A percentile compares a stretch with the other conserved stretches of the same genome.
phyloP scores from a whole-genome alignment of 2,329 filamentous ascomycete genomes.

The Amylocarpus encephaloides region DNA sequence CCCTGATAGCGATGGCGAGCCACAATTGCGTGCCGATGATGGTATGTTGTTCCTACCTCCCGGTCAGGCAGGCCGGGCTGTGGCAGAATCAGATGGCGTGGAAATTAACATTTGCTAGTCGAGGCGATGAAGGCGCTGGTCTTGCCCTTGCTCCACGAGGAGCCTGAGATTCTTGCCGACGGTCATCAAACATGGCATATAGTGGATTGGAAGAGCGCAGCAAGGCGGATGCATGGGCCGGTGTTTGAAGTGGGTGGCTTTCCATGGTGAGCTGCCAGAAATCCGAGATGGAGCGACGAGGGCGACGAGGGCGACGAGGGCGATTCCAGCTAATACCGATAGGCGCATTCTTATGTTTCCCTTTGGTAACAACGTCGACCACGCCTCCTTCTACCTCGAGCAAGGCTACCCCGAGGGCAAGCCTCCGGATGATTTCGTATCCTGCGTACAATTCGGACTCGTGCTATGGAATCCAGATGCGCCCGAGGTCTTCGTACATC shows the following conservation, averaged over 20 bases:
- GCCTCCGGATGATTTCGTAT: slow-evolving; percentile 89
- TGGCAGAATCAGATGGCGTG: background rate
- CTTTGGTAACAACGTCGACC: slow-evolving; percentile 88
- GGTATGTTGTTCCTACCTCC: slow-evolving; percentile 26
- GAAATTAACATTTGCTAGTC: slow-evolving; percentile 41
- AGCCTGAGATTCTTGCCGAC: slow-evolving; percentile 75
- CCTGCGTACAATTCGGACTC: slow-evolving; percentile 90
- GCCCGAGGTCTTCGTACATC: slow-evolving; percentile 74
- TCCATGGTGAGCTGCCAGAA: slow-evolving; percentile 60
- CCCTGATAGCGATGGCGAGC: slow-evolving; percentile 30
- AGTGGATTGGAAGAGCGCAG: slow-evolving; percentile 68
- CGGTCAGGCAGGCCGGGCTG: background rate
- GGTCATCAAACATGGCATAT: slow-evolving; percentile 79
- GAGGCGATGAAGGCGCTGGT: slow-evolving; percentile 81
- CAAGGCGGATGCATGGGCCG: slow-evolving; percentile 80
- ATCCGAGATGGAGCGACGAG: background rate
- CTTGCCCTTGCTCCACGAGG: slow-evolving; percentile 64
- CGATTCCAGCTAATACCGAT: slow-evolving; percentile 16
- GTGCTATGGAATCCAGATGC: slow-evolving; percentile 93
- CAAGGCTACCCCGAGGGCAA: slow-evolving; percentile 75
- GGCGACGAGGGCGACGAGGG: background rate
- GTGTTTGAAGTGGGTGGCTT: slow-evolving; percentile 78
- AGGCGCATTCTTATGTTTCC: slow-evolving; percentile 96
- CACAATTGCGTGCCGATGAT: slow-evolving; percentile 32
- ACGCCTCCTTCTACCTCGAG: slow-evolving; percentile 92